These are phyloP conservation scores for Aspergillus quadrilineatus DNA, from an alignment of 2,329 filamentous ascomycete genomes.

Conservation along the genomic window DNA sequence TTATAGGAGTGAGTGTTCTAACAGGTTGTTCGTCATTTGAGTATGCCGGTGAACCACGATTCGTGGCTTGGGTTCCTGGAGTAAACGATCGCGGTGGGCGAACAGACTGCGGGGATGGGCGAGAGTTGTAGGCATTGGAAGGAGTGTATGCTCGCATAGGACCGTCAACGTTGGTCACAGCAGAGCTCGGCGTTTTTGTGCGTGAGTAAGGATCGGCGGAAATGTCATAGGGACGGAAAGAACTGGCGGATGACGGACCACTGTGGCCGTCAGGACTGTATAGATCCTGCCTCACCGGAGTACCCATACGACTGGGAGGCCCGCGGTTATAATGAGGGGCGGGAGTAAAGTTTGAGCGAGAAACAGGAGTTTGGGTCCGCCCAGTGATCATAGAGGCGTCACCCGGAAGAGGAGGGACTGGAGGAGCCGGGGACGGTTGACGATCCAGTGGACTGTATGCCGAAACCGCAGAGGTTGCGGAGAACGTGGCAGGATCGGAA, in stretches of 20 bases:
- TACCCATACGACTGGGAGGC: conserved; percentile 14
- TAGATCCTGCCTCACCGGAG: conserved; percentile 7
- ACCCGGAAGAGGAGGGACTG: conserved; percentile 32
- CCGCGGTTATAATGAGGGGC: conserved; percentile 25
- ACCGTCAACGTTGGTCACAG: conserved; percentile 16
- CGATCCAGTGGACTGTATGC: conserved; percentile 39
- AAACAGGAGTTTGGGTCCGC: conserved; percentile 22
- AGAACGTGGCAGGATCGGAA: conserved; percentile 53
- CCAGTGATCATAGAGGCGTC: conserved; percentile 26
- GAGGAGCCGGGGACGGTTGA: conserved; percentile 28
- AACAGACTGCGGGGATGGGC: conserved; percentile 13
- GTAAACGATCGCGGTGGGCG: conserved; percentile 18
- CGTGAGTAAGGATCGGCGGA: conserved; percentile 23
- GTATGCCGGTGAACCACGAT: conserved; percentile 2
- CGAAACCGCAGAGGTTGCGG: conserved; percentile 29
- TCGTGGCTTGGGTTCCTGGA: not conserved
- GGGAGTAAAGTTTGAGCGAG: conserved; percentile 13
- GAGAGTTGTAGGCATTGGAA: conserved; percentile 9
- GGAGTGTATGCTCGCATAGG: conserved; percentile 20
- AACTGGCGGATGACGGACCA: conserved; percentile 4
- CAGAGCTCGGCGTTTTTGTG: conserved; percentile 19
- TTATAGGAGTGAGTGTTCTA: conserved; percentile 8
- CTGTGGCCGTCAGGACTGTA: conserved; percentile 10
- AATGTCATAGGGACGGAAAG: conserved; percentile 24
- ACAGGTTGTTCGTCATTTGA: conserved; percentile 7